Percentiles rank a stretch among this genome's conserved stretches.
Conservation (phyloP, 2,329 filamentous ascomycete genomes). For the Fulvia fulva region DNA sequence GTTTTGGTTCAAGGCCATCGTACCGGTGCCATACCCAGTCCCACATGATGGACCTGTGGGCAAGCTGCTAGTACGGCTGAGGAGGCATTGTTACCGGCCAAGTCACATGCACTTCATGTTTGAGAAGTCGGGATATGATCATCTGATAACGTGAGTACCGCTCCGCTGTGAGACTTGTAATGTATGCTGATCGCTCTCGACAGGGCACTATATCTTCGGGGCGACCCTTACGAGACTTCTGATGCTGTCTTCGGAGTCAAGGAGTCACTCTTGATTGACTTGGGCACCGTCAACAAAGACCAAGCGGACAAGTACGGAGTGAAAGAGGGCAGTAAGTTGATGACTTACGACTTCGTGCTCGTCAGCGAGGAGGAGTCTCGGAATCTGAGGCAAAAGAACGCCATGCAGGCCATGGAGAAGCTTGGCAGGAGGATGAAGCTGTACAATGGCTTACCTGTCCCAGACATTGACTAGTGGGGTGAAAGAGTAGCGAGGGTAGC, state of each 20-base stretch:
- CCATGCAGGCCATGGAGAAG: conserved; percentile 62
- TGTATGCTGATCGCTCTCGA: conserved; percentile 11
- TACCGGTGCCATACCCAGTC: conserved; percentile 81
- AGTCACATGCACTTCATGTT: conserved; percentile 89
- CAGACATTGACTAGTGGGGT: conserved; percentile 55
- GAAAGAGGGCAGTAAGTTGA: conserved; percentile 54
- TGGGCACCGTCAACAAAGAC: conserved; percentile 50
- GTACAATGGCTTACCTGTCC: conserved; percentile 71
- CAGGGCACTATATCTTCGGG: conserved; percentile 71
- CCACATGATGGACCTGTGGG: conserved; percentile 82
- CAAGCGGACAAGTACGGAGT: conserved; percentile 60
- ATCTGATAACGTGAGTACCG: conserved; percentile 73
- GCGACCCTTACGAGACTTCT: conserved; percentile 75
- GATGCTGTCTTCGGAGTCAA: conserved; percentile 88
- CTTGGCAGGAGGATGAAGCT: conserved; percentile 68
- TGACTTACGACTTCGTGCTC: conserved; percentile 69
- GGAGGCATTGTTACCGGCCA: conserved; percentile 73
- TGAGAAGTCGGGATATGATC: conserved; percentile 71
- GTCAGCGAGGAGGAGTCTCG: conserved; percentile 67
- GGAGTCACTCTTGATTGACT: conserved; percentile 68
- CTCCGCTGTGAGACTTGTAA: not conserved
- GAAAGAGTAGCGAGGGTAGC: not conserved
- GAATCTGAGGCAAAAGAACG: conserved; percentile 62
- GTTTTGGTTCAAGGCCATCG: conserved; percentile 83
- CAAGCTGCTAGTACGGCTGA: conserved; percentile 59